Evolutionary conservation across 257 asterid species (phyloP).

Genomic region (Lycium ferocissimum): DNA sequence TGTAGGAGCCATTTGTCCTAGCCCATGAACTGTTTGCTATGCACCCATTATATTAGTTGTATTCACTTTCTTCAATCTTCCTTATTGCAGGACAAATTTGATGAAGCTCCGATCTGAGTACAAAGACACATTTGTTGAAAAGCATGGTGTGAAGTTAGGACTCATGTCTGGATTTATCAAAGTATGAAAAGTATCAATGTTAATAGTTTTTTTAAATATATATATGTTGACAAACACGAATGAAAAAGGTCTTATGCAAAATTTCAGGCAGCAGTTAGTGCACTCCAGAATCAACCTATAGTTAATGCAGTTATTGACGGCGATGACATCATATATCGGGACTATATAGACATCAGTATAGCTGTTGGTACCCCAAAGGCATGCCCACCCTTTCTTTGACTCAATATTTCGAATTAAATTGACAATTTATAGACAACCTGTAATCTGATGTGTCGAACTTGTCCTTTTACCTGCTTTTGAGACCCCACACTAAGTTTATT

Average conservation of each 20-base stretch:
- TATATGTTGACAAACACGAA: not conserved
- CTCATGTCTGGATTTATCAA: constrained; percentile 97
- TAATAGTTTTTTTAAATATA: not conserved
- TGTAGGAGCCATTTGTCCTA: constrained; percentile 11
- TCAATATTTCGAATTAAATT: not conserved
- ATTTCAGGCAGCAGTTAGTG: constrained; percentile 94
- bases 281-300: constrained; percentile 91
- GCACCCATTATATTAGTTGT: not conserved
- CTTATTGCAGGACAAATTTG: constrained; percentile 83
- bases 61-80: constrained; percentile 11
- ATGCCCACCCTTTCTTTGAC: constrained; percentile 33
- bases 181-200: constrained; percentile 46
- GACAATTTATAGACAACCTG: not conserved
- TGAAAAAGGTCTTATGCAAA: constrained; percentile 4
- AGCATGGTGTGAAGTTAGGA: constrained; percentile 98
- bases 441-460: not conserved
- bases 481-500: not conserved
- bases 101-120: constrained; percentile 98
- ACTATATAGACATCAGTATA: constrained; percentile 90
- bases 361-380: constrained; percentile 99
- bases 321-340: constrained; percentile 94
- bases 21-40: not conserved
- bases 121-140: constrained; percentile 92
- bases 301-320: constrained; percentile 98
- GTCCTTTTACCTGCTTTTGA: constrained; percentile 24